Conservation (phyloP, 305 asterid species). For the Fraxinus ornus region DNA sequence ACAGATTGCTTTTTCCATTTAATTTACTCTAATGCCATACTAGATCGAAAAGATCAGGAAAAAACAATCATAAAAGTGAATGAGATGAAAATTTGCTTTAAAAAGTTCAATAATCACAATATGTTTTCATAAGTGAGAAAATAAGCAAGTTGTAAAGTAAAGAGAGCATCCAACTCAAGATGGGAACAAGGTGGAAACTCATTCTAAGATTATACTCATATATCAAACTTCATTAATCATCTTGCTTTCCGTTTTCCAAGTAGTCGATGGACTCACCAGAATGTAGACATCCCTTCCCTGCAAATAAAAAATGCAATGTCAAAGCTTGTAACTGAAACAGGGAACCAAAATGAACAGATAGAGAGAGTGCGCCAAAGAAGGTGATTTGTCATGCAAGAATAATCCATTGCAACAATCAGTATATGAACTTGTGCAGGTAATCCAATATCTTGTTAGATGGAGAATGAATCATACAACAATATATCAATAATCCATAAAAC, state of each 20-base stretch:
- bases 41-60: neutral
- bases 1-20: neutral
- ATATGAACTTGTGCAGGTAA: neutral
- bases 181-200: neutral
- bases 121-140: neutral
- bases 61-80: neutral
- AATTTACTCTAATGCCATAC: neutral
- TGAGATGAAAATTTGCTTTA: neutral
- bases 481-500: neutral
- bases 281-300: conserved; percentile 97
- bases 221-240: conserved; percentile 2
- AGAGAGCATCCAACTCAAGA: neutral
- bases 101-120: neutral
- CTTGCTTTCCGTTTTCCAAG: conserved; percentile 6
- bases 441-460: conserved; percentile 10
- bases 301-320: conserved; percentile 24
- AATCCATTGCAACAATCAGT: neutral
- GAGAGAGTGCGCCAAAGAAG: neutral
- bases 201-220: neutral
- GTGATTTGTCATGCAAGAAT: neutral
- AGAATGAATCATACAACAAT: neutral
- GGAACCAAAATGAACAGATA: neutral
- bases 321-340: neutral
- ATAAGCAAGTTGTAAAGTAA: neutral
- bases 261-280: conserved; percentile 54